Percentiles rank a stretch among this genome's conserved stretches.
These are phyloP conservation scores for Chaetomiaceae sp. DNA, from an alignment of 2,329 filamentous ascomycete species.

Conservation along the genomic window DNA sequence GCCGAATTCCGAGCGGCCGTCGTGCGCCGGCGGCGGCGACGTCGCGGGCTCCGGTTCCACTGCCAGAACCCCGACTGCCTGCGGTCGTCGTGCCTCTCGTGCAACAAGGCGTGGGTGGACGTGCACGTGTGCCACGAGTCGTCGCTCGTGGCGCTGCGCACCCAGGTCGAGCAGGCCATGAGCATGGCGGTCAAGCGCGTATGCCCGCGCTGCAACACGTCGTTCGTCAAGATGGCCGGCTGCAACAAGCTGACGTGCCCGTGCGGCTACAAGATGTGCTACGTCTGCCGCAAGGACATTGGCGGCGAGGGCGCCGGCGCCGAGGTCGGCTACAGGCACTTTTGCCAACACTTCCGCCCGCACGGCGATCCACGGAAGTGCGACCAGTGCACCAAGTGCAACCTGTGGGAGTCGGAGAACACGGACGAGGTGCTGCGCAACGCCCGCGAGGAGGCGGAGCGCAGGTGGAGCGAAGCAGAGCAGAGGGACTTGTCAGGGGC, in stretches of 20 bases:
- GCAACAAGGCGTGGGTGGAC: conserved; percentile 77
- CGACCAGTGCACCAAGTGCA: conserved; percentile 73
- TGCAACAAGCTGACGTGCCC: conserved; percentile 97
- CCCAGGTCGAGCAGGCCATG: conserved; percentile 87
- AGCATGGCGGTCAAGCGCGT: conserved; percentile 92
- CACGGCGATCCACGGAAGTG: conserved; percentile 69
- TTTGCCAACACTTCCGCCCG: conserved; percentile 91
- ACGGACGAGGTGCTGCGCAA: conserved; percentile 61
- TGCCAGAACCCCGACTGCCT: conserved; percentile 68
- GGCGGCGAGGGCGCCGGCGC: conserved; percentile 41
- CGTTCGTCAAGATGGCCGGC: conserved; percentile 86
- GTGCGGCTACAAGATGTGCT: conserved; percentile 98
- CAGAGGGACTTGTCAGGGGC: conserved; percentile 50
- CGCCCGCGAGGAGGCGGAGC: conserved; percentile 67
- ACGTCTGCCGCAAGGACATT: conserved; percentile 80
- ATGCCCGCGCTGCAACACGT: conserved; percentile 84
- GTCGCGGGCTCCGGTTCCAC: conserved; percentile 69
- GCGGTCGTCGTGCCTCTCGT: conserved; percentile 73
- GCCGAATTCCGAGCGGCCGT: conserved; percentile 55
- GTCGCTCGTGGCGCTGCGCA: conserved; percentile 73
- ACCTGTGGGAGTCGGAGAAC: conserved; percentile 73
- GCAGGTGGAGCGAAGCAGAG: conserved; percentile 64
- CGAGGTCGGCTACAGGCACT: conserved; percentile 80
- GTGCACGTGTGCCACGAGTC: conserved; percentile 88
- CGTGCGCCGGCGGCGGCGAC: conserved; percentile 62